Percentiles rank a stretch among this genome's conserved stretches.
Conservation (phyloP, 805 yeast species). For the Pichia manshurica region DNA sequence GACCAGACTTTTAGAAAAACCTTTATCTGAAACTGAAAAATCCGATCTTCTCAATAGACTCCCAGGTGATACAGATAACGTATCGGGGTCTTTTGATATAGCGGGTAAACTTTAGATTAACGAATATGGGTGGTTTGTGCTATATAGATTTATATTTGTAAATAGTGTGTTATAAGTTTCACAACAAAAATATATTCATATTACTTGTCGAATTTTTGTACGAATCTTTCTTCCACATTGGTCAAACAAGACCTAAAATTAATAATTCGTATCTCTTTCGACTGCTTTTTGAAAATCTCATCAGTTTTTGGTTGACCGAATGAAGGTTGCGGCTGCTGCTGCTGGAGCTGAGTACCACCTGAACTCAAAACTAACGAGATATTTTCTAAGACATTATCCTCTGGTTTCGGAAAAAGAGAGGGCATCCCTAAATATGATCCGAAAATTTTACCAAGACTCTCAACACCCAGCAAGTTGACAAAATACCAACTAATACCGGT, state of each 20-base stretch:
- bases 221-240: conserved; percentile 56
- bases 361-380: conserved; percentile 5
- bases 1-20: conserved; percentile 12
- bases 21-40: conserved; percentile 12
- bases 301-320: conserved; percentile 51
- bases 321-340: not conserved
- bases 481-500: conserved; percentile 95
- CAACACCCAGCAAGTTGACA: conserved; percentile 77
- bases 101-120: not conserved
- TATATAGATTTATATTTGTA: too few relatives aligned
- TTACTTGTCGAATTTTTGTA: conserved; percentile 2
- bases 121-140: not conserved
- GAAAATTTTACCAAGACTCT: conserved; percentile 50
- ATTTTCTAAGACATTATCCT: conserved; percentile 4
- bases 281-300: conserved; percentile 59
- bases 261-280: not conserved
- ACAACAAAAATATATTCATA: too few relatives aligned
- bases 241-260: conserved; percentile 38
- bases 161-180: too few relatives aligned
- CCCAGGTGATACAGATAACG: not conserved
- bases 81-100: conserved; percentile 5
- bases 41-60: conserved; percentile 1
- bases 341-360: conserved; percentile 9
- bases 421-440: conserved; percentile 57
- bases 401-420: conserved; percentile 37